These are phyloP conservation scores for Lichtheimia hyalospora DNA, from an alignment of 371 early-diverging fungal species.

Conservation along the genomic window DNA sequence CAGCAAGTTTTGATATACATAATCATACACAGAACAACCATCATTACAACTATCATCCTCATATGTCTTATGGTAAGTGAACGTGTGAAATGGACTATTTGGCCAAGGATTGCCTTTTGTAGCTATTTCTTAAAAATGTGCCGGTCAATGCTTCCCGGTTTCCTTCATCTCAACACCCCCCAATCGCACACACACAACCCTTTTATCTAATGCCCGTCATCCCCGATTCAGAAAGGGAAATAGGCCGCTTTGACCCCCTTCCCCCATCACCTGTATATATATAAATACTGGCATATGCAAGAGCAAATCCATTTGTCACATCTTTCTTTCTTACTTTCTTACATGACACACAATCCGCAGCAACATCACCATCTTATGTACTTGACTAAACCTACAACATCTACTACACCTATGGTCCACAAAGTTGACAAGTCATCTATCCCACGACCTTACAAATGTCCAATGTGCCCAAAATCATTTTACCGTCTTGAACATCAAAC, in stretches of 20 bases:
- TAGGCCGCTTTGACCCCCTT: slow-evolving; percentile 15
- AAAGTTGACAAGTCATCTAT: slow-evolving; percentile 36
- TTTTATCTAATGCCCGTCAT: neutral
- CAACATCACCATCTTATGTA: slow-evolving; percentile 4
- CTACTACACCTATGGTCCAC: neutral
- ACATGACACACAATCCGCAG: neutral
- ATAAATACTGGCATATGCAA: slow-evolving; percentile 2
- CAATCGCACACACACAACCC: slow-evolving; percentile 6
- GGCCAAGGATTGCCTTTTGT: slow-evolving; percentile 17
- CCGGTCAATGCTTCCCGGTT: slow-evolving; percentile 4
- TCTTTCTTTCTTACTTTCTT: slow-evolving; percentile 10
- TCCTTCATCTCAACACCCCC: neutral
- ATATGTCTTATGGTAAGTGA: slow-evolving; percentile 5
- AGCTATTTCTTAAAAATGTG: slow-evolving; percentile 5
- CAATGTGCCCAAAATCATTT: slow-evolving; percentile 68
- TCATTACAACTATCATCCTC: neutral
- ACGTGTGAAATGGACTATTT: slow-evolving; percentile 15
- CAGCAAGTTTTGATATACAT: slow-evolving; percentile 6
- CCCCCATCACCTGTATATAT: neutral
- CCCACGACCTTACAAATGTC: slow-evolving; percentile 68
- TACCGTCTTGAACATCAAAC: slow-evolving; percentile 80
- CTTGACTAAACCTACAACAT: neutral
- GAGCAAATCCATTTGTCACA: neutral
- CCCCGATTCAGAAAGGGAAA: slow-evolving; percentile 10
- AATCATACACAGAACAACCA: neutral